A percentile compares a stretch with the other conserved stretches of the same genome.
Evolutionary conservation across 371 early-diverging fungal genomes (phyloP).

Genomic region (Choanephora cucurbitarum): DNA sequence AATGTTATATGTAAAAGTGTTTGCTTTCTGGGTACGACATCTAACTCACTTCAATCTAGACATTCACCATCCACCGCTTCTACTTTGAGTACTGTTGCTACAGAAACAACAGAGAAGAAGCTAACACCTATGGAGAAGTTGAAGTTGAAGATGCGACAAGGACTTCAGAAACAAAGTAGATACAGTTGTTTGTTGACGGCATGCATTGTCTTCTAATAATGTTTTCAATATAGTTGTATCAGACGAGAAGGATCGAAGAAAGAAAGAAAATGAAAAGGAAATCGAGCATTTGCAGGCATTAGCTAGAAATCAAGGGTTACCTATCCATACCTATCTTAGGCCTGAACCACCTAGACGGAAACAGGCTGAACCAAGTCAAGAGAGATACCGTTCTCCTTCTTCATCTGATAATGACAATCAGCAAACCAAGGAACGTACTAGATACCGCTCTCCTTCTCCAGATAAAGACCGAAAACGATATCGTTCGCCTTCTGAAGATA

Average conservation of each 20-base stretch:
- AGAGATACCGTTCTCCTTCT: slow-evolving; percentile 17
- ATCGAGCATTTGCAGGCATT: slow-evolving; percentile 28
- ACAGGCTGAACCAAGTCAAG: slow-evolving; percentile 1
- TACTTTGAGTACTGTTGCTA: slow-evolving; percentile 3
- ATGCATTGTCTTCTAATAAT: background rate
- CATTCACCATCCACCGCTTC: background rate
- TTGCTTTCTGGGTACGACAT: too few relatives aligned
- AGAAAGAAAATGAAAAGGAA: slow-evolving; percentile 38
- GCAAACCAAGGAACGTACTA: background rate
- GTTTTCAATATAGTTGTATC: slow-evolving; percentile 28
- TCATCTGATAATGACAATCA: background rate
- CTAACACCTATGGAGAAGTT: slow-evolving; percentile 57
- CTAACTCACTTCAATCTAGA: too few relatives aligned
- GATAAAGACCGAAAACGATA: slow-evolving; percentile 5
- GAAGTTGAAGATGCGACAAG: slow-evolving; percentile 49
- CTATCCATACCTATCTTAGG: slow-evolving; percentile 19
- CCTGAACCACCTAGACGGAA: slow-evolving; percentile 28
- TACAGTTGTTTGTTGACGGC: slow-evolving; percentile 3
- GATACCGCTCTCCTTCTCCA: slow-evolving; percentile 9
- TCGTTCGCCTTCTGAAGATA: slow-evolving; percentile 7
- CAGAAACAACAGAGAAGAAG: slow-evolving; percentile 28
- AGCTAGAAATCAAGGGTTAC: slow-evolving; percentile 21
- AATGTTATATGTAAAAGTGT: too few relatives aligned
- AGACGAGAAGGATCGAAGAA: slow-evolving; percentile 29
- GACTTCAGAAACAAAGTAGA: slow-evolving; percentile 50